Evolutionary conservation across 1,284 basidiomycete species (phyloP).

Genomic region (Volvariella surrecta): DNA sequence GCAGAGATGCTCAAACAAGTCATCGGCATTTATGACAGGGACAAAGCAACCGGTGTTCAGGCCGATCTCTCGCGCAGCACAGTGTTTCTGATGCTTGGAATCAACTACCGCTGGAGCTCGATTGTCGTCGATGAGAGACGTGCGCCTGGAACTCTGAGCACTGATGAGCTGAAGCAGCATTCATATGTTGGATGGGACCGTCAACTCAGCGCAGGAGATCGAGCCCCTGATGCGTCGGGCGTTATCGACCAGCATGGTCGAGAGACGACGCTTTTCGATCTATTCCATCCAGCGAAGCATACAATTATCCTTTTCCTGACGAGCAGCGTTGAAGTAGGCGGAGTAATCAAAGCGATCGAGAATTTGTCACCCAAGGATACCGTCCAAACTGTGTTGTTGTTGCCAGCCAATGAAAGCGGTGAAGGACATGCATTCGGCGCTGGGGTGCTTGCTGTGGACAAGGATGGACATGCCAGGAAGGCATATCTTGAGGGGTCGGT

Average conservation of each 20-base stretch:
- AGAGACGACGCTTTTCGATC: constrained; percentile 9
- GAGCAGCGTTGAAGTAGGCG: neutral
- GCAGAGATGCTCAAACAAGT: constrained; percentile 25
- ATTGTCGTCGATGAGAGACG: constrained; percentile 17
- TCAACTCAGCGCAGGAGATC: constrained; percentile 8
- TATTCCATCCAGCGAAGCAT: constrained; percentile 10
- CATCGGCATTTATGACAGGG: constrained; percentile 17
- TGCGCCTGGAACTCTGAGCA: no score
- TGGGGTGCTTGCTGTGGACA: neutral
- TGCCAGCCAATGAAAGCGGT: neutral
- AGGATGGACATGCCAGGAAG: neutral
- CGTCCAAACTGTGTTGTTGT: neutral
- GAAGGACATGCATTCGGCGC: neutral
- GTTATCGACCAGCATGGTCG: constrained; percentile 5
- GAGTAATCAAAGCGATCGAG: no score
- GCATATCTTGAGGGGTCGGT: neutral
- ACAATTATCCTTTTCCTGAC: constrained; percentile 10
- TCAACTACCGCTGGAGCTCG: constrained; percentile 18
- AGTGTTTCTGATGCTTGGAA: no score
- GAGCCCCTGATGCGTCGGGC: constrained; percentile 6
- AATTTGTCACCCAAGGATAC: neutral
- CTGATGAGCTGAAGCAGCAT: neutral
- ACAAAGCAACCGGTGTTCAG: neutral
- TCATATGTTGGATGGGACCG: constrained; percentile 6
- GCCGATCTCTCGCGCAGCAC: neutral